Conservation (phyloP, 129 eudicot species). For the Lactuca sativa region DNA sequence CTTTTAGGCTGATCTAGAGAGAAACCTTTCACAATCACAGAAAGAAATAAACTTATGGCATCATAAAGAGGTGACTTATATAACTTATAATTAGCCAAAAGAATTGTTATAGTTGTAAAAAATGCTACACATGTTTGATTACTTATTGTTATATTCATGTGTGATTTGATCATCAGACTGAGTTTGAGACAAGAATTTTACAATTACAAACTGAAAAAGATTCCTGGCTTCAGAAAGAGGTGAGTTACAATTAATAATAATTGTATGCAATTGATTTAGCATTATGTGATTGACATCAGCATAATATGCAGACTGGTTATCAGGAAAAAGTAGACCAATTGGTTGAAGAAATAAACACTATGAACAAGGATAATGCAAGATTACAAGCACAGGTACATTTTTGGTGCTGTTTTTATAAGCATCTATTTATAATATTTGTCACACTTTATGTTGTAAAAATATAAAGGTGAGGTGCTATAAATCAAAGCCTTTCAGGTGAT, state of each 20-base stretch:
- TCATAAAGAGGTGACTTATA: conserved; percentile 34
- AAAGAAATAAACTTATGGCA: conserved; percentile 28
- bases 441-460: neutral
- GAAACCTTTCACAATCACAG: conserved; percentile 28
- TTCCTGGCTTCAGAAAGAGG: conserved; percentile 74
- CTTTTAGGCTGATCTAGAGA: conserved; percentile 37
- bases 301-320: conserved; percentile 43
- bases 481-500: conserved; percentile 79
- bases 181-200: conserved; percentile 39
- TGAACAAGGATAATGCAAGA: conserved; percentile 48
- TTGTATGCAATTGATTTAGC: conserved; percentile 9
- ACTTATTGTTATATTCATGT: neutral
- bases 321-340: conserved; percentile 45
- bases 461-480: conserved; percentile 24
- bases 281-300: conserved; percentile 8
- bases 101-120: conserved; percentile 13
- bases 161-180: conserved; percentile 45
- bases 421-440: neutral
- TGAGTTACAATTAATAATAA: conserved; percentile 26
- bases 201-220: conserved; percentile 58
- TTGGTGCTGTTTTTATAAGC: neutral
- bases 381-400: conserved; percentile 62
- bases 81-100: neutral
- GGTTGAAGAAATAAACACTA: conserved; percentile 43
- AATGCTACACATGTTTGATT: conserved; percentile 10